Evolutionary conservation across 352 stramenopile species (phyloP).

Genomic region (Blastocystis sp.): DNA sequence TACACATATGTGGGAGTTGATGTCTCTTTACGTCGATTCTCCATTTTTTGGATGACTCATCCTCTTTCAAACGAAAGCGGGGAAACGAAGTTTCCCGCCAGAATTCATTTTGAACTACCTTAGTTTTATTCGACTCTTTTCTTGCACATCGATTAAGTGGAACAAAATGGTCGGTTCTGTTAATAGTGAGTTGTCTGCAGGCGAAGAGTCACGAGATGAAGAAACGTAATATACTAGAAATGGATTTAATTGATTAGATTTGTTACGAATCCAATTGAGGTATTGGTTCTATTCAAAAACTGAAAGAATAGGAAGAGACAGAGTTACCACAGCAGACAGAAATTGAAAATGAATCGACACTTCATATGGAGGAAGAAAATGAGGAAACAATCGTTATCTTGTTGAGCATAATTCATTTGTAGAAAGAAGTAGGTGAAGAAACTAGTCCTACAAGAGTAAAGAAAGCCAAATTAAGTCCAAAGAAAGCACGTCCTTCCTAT

Average conservation of each 20-base stretch:
- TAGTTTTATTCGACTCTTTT: conserved; percentile 1
- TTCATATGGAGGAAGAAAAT: background rate
- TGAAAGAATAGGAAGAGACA: background rate
- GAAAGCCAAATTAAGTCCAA: background rate
- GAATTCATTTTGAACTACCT: background rate
- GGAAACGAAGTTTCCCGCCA: conserved; percentile 53
- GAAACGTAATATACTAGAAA: too few relatives aligned
- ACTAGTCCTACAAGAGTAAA: background rate
- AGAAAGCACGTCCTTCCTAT: background rate
- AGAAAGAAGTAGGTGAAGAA: background rate
- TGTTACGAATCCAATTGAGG: background rate
- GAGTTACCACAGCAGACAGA: background rate
- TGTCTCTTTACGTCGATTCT: background rate
- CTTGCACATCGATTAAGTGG: background rate
- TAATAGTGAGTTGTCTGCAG: background rate
- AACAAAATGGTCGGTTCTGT: background rate
- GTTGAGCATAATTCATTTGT: background rate
- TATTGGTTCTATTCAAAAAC: background rate
- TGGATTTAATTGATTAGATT: too few relatives aligned
- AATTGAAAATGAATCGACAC: too few relatives aligned
- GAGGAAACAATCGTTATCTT: background rate
- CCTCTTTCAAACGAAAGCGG: conserved; percentile 34
- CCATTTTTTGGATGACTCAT: conserved; percentile 29
- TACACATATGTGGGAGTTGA: background rate
- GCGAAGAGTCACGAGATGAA: background rate